Conservation (phyloP, 495 filamentous ascomycete genomes). For the Polyplosphaeria fusca region DNA sequence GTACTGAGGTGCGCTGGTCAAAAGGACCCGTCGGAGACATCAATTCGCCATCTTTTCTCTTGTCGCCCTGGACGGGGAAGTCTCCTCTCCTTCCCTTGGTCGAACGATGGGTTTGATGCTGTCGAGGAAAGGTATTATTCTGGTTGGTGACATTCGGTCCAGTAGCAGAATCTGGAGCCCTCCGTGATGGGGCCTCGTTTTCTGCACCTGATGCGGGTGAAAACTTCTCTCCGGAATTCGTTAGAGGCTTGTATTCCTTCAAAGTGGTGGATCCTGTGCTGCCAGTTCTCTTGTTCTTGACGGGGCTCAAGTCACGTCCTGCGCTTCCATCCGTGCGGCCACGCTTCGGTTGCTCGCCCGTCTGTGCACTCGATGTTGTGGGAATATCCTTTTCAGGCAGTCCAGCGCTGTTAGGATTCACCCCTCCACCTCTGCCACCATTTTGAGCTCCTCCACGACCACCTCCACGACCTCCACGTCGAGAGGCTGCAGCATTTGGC, state of each 20-base stretch:
- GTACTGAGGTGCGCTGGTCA: conserved; percentile 36
- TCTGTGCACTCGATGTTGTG: conserved; percentile 5
- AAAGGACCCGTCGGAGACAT: conserved; percentile 25
- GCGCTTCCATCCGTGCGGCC: conserved; percentile 34
- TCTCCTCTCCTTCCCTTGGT: conserved; percentile 23
- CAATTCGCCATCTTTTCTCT: conserved; percentile 36
- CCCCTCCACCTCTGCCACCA: conserved; percentile 50
- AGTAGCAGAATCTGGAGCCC: no score
- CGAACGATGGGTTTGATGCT: conserved; percentile 13
- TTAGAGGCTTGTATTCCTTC: conserved; percentile 26
- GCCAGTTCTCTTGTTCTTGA: conserved; percentile 45
- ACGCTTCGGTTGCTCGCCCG: conserved; percentile 35
- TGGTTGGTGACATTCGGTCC: conserved; percentile 7
- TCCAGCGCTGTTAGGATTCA: conserved; percentile 37
- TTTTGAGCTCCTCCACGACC: conserved; percentile 58
- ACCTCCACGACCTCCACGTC: conserved; percentile 39
- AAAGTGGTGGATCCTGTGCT: conserved; percentile 41
- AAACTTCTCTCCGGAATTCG: no score
- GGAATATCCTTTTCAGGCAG: conserved; percentile 24
- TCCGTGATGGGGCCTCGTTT: no score
- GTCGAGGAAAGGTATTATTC: conserved; percentile 22
- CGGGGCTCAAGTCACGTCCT: conserved; percentile 34
- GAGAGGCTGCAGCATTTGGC: conserved; percentile 42
- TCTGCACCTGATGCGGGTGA: no score
- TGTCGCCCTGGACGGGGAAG: conserved; percentile 37